Conservation (phyloP, 148 eudicot genomes). For the Heliamphora exappendiculata region DNA sequence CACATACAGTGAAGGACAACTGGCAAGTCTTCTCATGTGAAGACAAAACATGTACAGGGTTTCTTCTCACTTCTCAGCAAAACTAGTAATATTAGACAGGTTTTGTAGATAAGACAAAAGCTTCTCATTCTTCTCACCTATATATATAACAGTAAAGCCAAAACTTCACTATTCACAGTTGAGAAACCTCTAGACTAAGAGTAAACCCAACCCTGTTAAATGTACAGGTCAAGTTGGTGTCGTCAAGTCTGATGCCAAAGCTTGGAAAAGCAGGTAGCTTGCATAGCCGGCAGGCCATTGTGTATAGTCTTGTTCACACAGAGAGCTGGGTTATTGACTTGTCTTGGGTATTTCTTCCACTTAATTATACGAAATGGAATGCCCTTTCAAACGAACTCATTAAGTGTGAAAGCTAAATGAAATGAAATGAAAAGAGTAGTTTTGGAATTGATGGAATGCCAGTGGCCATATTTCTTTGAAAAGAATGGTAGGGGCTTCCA, state of each 20-base stretch:
- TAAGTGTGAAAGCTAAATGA: neutral
- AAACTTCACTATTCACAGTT: no score
- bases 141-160: no score
- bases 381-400: neutral
- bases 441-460: conserved; percentile 1
- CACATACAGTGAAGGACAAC: no score
- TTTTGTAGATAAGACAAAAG: no score
- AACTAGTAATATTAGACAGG: no score
- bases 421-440: neutral
- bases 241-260: conserved; percentile 87
- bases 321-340: conserved; percentile 99
- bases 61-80: no score
- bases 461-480: neutral
- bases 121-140: no score
- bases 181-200: no score
- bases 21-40: no score
- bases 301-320: conserved; percentile 82
- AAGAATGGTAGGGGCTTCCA: no score
- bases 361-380: neutral
- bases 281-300: conserved; percentile 85
- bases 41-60: no score
- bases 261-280: conserved; percentile 90
- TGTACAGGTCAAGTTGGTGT: conserved; percentile 74
- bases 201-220: no score
- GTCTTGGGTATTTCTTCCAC: conserved; percentile 62